These are phyloP conservation scores for Iberis pinnata DNA, from an alignment of 345 rosid species.

Conservation along the genomic window DNA sequence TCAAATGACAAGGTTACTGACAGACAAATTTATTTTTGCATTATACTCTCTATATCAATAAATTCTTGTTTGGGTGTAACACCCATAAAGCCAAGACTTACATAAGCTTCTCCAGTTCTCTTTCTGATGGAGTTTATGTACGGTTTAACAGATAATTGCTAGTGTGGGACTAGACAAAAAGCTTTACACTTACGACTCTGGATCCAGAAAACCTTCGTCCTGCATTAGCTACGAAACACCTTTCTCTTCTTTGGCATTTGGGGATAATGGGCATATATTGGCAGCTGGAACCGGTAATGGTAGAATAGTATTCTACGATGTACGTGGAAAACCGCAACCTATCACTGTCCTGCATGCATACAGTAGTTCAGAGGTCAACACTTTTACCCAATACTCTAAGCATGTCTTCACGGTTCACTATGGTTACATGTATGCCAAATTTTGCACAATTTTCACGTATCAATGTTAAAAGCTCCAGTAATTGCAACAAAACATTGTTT, in stretches of 20 bases:
- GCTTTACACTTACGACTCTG: slow-evolving; percentile 78
- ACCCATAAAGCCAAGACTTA: no score
- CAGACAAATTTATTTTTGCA: no score
- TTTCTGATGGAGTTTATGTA: neutral
- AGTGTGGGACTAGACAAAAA: slow-evolving; percentile 96
- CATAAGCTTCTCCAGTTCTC: no score
- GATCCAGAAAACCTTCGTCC: slow-evolving; percentile 72
- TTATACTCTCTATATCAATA: no score
- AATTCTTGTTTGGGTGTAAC: no score
- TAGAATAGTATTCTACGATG: slow-evolving; percentile 82
- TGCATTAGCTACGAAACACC: slow-evolving; percentile 77
- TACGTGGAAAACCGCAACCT: slow-evolving; percentile 89
- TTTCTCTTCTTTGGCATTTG: slow-evolving; percentile 92
- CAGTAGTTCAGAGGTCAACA: slow-evolving; percentile 73
- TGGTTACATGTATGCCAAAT: slow-evolving; percentile 4
- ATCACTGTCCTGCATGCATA: slow-evolving; percentile 84
- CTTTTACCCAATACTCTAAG: slow-evolving; percentile 9
- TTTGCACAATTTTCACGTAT: neutral
- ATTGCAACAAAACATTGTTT: no score
- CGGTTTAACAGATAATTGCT: slow-evolving; percentile 63
- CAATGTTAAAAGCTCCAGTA: no score
- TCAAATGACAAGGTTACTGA: slow-evolving; percentile 79
- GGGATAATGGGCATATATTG: slow-evolving; percentile 83
- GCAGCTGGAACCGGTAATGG: slow-evolving; percentile 96
- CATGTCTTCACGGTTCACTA: neutral